phyloP scores from a whole-genome alignment of 768 basidiomycete genomes.

The Megacollybia marginata region DNA sequence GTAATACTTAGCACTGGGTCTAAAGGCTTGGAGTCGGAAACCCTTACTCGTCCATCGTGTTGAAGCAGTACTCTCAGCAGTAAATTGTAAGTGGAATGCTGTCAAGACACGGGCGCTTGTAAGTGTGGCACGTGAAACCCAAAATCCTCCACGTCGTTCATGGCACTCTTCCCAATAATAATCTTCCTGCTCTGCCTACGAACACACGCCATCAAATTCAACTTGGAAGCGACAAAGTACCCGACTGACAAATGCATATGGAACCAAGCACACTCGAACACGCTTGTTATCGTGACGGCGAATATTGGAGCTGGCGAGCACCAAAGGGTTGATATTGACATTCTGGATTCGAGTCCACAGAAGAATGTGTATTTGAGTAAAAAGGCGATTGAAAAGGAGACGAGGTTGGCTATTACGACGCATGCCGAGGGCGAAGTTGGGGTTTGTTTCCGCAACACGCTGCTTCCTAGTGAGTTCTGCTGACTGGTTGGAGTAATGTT shows the following conservation, averaged over 20 bases:
- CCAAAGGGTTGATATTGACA: conserved; percentile 90
- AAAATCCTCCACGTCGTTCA: background rate
- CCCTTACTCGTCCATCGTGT: too few species aligned
- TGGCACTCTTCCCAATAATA: background rate
- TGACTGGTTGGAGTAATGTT: background rate
- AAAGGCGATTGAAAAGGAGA: conserved; percentile 81
- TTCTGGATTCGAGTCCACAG: conserved; percentile 79
- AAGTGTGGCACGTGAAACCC: background rate
- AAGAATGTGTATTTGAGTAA: conserved; percentile 91
- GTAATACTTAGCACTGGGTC: too few species aligned
- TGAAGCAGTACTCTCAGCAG: too few species aligned
- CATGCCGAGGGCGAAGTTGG: conserved; percentile 93
- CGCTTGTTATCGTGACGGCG: conserved; percentile 93
- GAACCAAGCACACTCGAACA: conserved; percentile 82
- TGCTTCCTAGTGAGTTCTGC: conserved; percentile 60
- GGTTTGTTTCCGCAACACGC: conserved; percentile 84
- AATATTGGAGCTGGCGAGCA: conserved; percentile 71
- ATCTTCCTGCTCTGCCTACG: background rate
- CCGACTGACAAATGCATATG: conserved; percentile 87
- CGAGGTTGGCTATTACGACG: conserved; percentile 87
- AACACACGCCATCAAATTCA: conserved; percentile 75
- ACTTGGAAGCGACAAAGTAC: conserved; percentile 60
- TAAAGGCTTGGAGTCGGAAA: too few species aligned
- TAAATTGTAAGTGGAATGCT: too few species aligned
- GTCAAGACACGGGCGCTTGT: too few species aligned